Conservation (phyloP, 345 rosid genomes). For the Carallia brachiata region DNA sequence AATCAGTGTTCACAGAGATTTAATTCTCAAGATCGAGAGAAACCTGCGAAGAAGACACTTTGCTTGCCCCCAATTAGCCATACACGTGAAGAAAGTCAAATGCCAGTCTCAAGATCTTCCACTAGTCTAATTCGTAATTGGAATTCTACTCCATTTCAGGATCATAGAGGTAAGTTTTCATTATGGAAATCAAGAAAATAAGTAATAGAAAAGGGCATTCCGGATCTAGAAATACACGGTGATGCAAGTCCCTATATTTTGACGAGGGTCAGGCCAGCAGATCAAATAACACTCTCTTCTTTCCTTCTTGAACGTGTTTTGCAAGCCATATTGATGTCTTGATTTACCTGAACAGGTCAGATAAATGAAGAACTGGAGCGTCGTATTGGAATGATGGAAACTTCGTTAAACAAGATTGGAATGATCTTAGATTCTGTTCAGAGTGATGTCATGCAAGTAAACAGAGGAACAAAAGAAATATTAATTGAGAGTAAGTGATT, state of each 20-base stretch:
- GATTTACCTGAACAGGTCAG: constrained; percentile 50
- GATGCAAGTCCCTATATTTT: background rate
- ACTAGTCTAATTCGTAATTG: constrained; percentile 49
- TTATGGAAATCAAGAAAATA: background rate
- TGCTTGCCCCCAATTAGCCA: constrained; percentile 47
- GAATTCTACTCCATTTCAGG: constrained; percentile 48
- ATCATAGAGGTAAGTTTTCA: constrained; percentile 47
- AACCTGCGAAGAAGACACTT: constrained; percentile 46
- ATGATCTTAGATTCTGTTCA: constrained; percentile 81
- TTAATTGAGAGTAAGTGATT: constrained; percentile 59
- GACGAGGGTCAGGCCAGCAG: background rate
- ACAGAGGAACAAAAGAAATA: constrained; percentile 73
- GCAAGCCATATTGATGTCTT: constrained; percentile 9
- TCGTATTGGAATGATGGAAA: constrained; percentile 65
- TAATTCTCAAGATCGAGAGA: constrained; percentile 68
- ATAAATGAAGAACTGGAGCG: constrained; percentile 67
- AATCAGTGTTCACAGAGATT: constrained; percentile 47
- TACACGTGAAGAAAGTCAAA: constrained; percentile 60
- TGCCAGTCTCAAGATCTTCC: constrained; percentile 55
- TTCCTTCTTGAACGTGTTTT: background rate
- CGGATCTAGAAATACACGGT: background rate
- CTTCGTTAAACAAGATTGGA: constrained; percentile 70
- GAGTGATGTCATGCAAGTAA: constrained; percentile 78
- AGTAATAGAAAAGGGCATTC: background rate
- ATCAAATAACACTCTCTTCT: background rate